Percentiles rank a stretch among this genome's conserved stretches.
These are phyloP conservation scores for Acanthamoeba triangularis DNA, from an alignment of 208 protist species.

Conservation along the genomic window DNA sequence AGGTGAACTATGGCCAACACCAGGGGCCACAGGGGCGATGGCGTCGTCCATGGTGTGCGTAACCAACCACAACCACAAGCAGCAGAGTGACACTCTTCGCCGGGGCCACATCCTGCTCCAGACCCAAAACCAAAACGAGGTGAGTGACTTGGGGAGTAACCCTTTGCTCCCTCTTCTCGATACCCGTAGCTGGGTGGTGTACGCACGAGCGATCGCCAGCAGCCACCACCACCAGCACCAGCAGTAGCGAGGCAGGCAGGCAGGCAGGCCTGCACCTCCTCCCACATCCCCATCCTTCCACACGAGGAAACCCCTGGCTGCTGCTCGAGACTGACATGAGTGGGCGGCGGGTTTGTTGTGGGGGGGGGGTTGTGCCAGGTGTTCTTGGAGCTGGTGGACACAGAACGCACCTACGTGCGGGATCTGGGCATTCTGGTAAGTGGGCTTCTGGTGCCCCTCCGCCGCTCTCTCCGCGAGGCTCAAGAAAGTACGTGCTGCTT, in stretches of 20 bases:
- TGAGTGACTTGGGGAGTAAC: not conserved
- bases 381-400: constrained; percentile 5
- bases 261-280: too few species aligned
- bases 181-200: too few species aligned
- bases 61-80: constrained; percentile 1
- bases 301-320: too few species aligned
- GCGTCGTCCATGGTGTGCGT: not conserved
- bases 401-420: constrained; percentile 4
- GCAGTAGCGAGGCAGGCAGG: not conserved
- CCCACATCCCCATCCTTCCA: too few species aligned
- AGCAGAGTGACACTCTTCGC: constrained; percentile 2
- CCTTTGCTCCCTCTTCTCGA: too few species aligned
- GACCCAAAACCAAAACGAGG: constrained; percentile 11
- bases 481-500: not conserved
- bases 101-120: not conserved
- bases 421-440: not conserved
- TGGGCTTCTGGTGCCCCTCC: not conserved
- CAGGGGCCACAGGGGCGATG: not conserved
- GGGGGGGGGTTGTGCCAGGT: not conserved
- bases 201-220: too few species aligned
- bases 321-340: too few species aligned
- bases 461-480: not conserved
- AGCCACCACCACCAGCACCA: too few species aligned
- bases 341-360: not conserved
- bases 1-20: not conserved